Base-by-base conservation (phyloP, 2,329 filamentous ascomycete genomes). In the Berkeleyomyces basicola region DNA sequence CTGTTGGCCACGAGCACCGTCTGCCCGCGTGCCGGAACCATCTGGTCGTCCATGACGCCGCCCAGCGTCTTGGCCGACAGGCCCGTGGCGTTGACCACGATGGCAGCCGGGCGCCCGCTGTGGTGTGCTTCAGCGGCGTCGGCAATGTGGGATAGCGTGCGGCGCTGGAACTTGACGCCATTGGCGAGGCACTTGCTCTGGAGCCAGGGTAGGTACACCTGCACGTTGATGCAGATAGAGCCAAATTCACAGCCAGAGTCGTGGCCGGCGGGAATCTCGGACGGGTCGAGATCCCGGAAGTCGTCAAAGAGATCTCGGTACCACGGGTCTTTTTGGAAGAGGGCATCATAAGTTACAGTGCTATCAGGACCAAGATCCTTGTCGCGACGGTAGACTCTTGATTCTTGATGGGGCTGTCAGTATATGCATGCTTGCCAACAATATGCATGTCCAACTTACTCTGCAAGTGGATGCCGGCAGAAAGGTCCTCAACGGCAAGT, bases 181-280 rank as follows among this genome's bases (percentile, higher is more conserved):
- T 83, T 82, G 68, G 82, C 83, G 37, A 87, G 78, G 71, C 89
- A 95, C 74, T 93, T 85, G 0, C 88, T 87, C 0, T 88, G 77
- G 0, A 97, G 83, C 83, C 88, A 96, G 3, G 88, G 83, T 1
- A 96, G 82, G 74, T 96, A 97, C 64, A 96, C 74, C 49, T 87
- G 83, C 0, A 88, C 88, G 74, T 97, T 96, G 72, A 96, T 92
- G 74, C 91, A 96, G 47, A 96, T 85, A 0, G 88, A 92, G 6
- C 82, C 89, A 72, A 93, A 96, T 62, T 80, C 77, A 59, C 82
- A 87, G 33, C 84, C 90, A 9, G 85, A 86, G 65, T 90, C 85
- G 61, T 85, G 81, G 16, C 81, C 87, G 0, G 75, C 68, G 0
- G 82, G 81, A 1, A 95, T 75, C 67, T 86, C 78, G 7, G 75